Base-by-base conservation (phyloP, 1,284 basidiomycete species). In the Apiotrichum gamsii region DNA sequence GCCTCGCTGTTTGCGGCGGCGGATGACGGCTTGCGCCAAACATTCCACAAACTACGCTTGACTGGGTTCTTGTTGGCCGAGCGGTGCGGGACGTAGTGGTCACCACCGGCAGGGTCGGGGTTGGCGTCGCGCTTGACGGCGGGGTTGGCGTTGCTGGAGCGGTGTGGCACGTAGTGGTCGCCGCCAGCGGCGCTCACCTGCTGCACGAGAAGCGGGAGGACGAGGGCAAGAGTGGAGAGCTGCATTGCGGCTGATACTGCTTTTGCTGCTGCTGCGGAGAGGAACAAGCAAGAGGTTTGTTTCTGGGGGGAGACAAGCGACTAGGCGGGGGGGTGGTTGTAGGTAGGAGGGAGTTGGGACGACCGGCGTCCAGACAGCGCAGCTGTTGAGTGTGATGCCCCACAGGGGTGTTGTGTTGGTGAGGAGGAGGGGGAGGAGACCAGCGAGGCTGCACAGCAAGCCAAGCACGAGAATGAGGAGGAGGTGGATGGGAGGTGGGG, bases 121-220 rank as follows among this genome's bases (percentile, higher is more conserved):
- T 32, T 14, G 14, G 39, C 43, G n/a, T 38, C 35, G 23, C 49
- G 49, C 32, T 32, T 42, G 31, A 24, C 11, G 5, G 36, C 14
- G 20, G n/a, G 32, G 16, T 30, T 33, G 32, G n/a, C 19, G 29
- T 9, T 20, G 23, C 13, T 33, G 21, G 40, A 21, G 8, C 46
- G 45, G 47, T 43, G 44, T 5, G 47, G 39, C 25, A 41, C 54
- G 23, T 56, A 49, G 47, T 49, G 54, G 42, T 52, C 48, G 31
- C 52, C 52, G 31, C 52, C 52, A 16, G 31, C 2, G 18, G 38
- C 36, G 16, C 20, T 15, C 38, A 35, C 48, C 33, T 18, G 45
- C 13, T 44, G 23, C 6, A 47, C 54, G 31, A 58, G 45, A 23
- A 55, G 43, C 29, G 53, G 45, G 10, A 54, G 52, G 15, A 41